Evolutionary conservation across 257 asterid genomes (phyloP), one percentile per base, ranked within the genome.

Genomic region (Echites panduratus): DNA sequence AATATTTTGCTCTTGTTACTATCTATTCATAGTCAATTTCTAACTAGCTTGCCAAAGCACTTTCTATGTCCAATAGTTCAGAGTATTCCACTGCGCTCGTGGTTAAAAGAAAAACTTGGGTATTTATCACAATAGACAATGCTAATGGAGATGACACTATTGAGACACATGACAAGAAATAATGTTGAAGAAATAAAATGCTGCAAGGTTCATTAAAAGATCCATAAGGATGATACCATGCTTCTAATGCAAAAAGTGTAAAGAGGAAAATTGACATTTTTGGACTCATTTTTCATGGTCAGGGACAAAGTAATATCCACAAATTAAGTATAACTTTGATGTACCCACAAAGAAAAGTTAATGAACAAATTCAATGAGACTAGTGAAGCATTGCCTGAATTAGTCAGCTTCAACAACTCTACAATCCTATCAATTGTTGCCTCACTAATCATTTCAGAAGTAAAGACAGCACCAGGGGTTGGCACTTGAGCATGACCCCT

Each of bases 371-470:
- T 14, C 27, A 27, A 17, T 35, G 68, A 27, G 45, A 45, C 70
- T 70, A 75, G 75, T 61, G 12, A 71, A 74, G 75, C 79, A 86
- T 84, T 83, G 80, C 99, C 99, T 87, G 93, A 86, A 88, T 92
- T 90, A 66, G 97, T 87, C 85, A 89, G 76, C 87, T 86, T 94
- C 79, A 94, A 81, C 75, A 94, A 76, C 73, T 94, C 99, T 77
- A 85, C 93, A 66, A 94, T 87, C 83, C 99, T 88, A 84, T 92
- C 99, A 74, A 94, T 86, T 73, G 95, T 85, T 77, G 99, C 99
- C 85, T 91, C 98, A 47, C 93, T 83, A 72, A 94, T 90, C 99
- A 94, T 92, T 79, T 94, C 99, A 24, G 98, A 84, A 71, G 98
- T 94, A 86, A 94, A 92, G 76, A 94, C 99, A 72, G 97, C 99